phyloP scores from a whole-genome alignment of 352 stramenopile genomes.

The Globisporangium spinosum region DNA sequence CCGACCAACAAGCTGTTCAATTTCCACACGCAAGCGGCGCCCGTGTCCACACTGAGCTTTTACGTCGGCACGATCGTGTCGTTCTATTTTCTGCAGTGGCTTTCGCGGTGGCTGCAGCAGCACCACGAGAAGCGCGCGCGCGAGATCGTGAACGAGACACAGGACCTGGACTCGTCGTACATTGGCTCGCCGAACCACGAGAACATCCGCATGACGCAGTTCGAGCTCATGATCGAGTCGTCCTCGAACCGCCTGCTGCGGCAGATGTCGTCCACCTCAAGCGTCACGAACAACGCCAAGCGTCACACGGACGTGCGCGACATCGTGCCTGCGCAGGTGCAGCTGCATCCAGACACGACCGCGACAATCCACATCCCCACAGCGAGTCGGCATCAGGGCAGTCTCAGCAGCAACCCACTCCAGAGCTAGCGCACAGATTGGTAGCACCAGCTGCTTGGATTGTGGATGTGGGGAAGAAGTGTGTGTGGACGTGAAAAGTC shows the following conservation, averaged over 20 bases:
- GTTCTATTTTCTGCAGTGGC: conserved; percentile 42
- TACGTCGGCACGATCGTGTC: conserved; percentile 33
- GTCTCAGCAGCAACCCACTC: background rate
- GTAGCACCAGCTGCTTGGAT: background rate
- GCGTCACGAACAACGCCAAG: conserved; percentile 6
- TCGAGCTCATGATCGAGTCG: conserved; percentile 44
- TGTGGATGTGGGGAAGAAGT: background rate
- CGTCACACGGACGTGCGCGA: conserved; percentile 15
- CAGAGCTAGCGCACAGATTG: background rate
- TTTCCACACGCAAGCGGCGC: conserved; percentile 47
- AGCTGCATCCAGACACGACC: conserved; percentile 19
- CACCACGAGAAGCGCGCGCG: conserved; percentile 25
- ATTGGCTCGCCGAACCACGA: conserved; percentile 26
- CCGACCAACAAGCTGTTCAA: conserved; percentile 52
- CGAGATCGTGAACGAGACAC: conserved; percentile 15
- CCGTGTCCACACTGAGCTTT: conserved; percentile 30
- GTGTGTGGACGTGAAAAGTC: background rate
- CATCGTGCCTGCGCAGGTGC: conserved; percentile 19
- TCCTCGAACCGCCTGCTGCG: conserved; percentile 19
- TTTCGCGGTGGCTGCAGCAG: conserved; percentile 32
- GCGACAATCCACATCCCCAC: conserved; percentile 19
- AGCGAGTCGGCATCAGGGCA: conserved; percentile 11
- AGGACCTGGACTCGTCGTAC: conserved; percentile 27
- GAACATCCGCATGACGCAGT: conserved; percentile 30
- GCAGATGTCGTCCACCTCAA: conserved; percentile 20